Conservation (phyloP, 495 filamentous ascomycete genomes). For the Lasiosphaeria miniovina region DNA sequence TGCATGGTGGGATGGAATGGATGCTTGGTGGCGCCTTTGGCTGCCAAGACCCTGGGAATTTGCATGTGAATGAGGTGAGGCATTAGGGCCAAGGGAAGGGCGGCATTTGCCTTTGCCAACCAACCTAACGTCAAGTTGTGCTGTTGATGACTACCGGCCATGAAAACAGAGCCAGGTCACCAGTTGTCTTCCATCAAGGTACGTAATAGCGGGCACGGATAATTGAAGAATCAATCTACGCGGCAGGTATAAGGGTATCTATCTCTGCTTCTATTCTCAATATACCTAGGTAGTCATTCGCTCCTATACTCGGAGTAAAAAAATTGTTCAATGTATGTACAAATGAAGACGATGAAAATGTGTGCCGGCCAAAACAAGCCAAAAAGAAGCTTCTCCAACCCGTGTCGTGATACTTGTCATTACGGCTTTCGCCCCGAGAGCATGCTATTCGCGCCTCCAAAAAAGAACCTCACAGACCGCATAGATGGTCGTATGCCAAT, state of each 20-base stretch:
- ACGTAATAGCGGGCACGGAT: too few species aligned
- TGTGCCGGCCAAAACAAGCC: background rate
- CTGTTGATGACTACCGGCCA: too few species aligned
- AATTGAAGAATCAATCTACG: too few species aligned
- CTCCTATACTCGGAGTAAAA: too few species aligned
- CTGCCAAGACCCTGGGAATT: constrained; percentile 13
- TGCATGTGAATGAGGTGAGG: constrained; percentile 24
- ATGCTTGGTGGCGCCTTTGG: background rate
- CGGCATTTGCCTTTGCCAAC: constrained; percentile 3
- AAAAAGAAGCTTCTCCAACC: constrained; percentile 9
- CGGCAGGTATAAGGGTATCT: background rate
- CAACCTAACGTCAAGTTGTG: too few species aligned
- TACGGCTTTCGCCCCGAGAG: background rate
- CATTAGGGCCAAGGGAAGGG: constrained; percentile 20
- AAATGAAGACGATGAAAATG: background rate
- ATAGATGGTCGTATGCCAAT: constrained; percentile 3
- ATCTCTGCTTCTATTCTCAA: background rate
- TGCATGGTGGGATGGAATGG: too few species aligned
- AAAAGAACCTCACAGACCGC: background rate
- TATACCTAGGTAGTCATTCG: too few species aligned
- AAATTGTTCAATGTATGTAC: background rate
- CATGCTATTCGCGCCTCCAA: constrained; percentile 1
- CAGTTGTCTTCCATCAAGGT: too few species aligned
- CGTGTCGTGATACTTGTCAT: background rate
- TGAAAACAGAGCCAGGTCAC: background rate